Base-by-base conservation (phyloP, 164 flowering plant species). In the Brasenia schreberi region DNA sequence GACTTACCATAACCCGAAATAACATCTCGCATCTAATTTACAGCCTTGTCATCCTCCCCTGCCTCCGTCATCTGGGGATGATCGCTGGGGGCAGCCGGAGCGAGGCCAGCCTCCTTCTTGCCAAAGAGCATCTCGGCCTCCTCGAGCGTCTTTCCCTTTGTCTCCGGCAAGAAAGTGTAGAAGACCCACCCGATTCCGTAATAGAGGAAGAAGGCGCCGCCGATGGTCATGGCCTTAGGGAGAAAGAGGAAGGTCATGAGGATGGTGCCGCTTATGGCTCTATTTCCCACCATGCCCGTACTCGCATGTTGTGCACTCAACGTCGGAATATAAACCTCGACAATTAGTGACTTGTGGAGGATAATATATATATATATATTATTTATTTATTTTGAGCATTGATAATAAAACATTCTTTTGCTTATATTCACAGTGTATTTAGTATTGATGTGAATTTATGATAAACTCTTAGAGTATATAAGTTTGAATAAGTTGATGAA, bases 121-220 rank as follows among this genome's bases (percentile, higher is more conserved):
- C 10, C n/a, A 0, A 81, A 81, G 64, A 81, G 39, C 23, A 0
- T 56, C 44, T 67, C 72, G 75, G 75, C 70, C 3, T 77, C 75
- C 62, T 81, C 83, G 5, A 81, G 77, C 23, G 71, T 66, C 61
- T 63, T 69, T 17, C 84, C 84, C 14, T 71, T 71, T 3, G 84
- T 81, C 69, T 81, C 84, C 65, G 81, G 81, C 19, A 78, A 42
- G 59, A 76, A 69, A 0, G 70, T 45, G 69, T 49, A 81, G 71
- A 80, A 80, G n/a, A 76, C 6, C 80, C 78, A 76, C 5, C 64
- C 75, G n/a, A 81, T 33, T 16, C 77, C 77, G 5, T 73, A 66
- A 53, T 63, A 81, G 39, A 78, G 52, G 43, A 76, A 76, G 66
- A 80, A 78, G n/a, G 74, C 64, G 3, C 83, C 81, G 9, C 79